These are phyloP conservation scores for Thalassiosira ordinaria DNA, from an alignment of 352 stramenopile genomes.

Conservation along the genomic window DNA sequence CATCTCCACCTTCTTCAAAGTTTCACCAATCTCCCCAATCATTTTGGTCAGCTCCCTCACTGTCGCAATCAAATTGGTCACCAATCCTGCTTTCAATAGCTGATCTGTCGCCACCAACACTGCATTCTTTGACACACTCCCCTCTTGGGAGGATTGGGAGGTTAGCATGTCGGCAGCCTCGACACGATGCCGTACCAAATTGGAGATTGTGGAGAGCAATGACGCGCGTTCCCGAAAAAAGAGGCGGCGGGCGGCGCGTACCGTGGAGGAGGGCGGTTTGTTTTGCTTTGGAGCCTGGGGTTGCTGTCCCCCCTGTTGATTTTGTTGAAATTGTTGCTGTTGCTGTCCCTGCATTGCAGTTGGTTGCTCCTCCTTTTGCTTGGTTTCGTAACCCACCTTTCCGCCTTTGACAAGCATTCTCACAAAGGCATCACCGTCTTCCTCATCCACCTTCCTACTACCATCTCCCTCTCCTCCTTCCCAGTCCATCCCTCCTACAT, in stretches of 20 bases:
- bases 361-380: not conserved
- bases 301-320: slow-evolving; percentile 1
- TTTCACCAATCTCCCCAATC: slow-evolving; percentile 24
- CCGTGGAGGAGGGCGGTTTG: not conserved
- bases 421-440: slow-evolving; percentile 36
- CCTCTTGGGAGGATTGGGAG: slow-evolving; percentile 22
- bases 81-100: slow-evolving; percentile 57
- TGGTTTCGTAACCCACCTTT: slow-evolving; percentile 15
- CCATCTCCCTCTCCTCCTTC: slow-evolving; percentile 10
- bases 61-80: slow-evolving; percentile 64
- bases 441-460: no score
- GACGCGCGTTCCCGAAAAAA: slow-evolving; percentile 65
- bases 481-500: no score
- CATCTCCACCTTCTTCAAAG: slow-evolving; percentile 2
- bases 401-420: slow-evolving; percentile 26
- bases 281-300: no score
- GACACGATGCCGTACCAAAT: slow-evolving; percentile 53
- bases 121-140: no score
- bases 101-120: slow-evolving; percentile 69
- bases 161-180: slow-evolving; percentile 22
- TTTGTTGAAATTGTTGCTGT: slow-evolving; percentile 3
- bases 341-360: not conserved
- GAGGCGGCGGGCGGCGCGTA: slow-evolving; percentile 40
- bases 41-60: slow-evolving; percentile 55
- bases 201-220: slow-evolving; percentile 42